These are phyloP conservation scores for Dianthus caryophyllus DNA, from an alignment of 148 eudicot species.

Conservation along the genomic window DNA sequence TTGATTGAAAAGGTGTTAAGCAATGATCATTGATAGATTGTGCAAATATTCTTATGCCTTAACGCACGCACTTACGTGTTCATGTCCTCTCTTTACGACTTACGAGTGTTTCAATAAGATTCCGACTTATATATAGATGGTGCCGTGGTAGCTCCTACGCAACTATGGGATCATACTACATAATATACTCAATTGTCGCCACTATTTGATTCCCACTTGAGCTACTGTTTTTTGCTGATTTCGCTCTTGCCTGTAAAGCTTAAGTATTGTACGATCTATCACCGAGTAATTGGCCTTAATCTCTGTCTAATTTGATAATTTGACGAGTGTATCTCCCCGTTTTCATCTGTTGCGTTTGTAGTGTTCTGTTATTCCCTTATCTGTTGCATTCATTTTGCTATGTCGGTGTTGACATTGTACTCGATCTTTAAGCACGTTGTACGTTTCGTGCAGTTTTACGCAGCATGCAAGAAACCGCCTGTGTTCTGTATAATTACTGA, in stretches of 20 bases:
- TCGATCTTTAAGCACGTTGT: slow-evolving; percentile 3
- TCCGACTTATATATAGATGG: slow-evolving; percentile 12
- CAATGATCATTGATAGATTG: neutral
- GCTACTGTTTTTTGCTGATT: neutral
- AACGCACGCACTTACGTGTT: too few relatives aligned
- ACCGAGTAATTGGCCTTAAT: slow-evolving; percentile 18
- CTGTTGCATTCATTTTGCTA: too few relatives aligned
- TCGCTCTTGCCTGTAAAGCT: slow-evolving; percentile 12
- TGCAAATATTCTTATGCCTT: slow-evolving; percentile 12
- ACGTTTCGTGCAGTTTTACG: slow-evolving; percentile 60
- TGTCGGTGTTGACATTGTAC: too few relatives aligned
- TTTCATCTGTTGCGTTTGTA: neutral
- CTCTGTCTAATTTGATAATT: slow-evolving; percentile 15
- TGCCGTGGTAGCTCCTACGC: too few relatives aligned
- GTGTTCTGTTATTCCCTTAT: neutral
- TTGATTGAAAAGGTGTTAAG: neutral
- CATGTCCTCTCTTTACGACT: too few relatives aligned
- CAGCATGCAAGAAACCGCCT: slow-evolving; percentile 94
- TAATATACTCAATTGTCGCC: neutral
- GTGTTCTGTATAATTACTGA: slow-evolving; percentile 97
- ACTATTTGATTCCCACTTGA: slow-evolving; percentile 15
- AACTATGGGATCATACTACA: neutral
- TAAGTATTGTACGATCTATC: neutral
- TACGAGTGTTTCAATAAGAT: neutral
- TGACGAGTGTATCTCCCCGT: neutral